Evolutionary conservation across 495 filamentous ascomycete species (phyloP).

Genomic region (Neurospora cerealis): DNA sequence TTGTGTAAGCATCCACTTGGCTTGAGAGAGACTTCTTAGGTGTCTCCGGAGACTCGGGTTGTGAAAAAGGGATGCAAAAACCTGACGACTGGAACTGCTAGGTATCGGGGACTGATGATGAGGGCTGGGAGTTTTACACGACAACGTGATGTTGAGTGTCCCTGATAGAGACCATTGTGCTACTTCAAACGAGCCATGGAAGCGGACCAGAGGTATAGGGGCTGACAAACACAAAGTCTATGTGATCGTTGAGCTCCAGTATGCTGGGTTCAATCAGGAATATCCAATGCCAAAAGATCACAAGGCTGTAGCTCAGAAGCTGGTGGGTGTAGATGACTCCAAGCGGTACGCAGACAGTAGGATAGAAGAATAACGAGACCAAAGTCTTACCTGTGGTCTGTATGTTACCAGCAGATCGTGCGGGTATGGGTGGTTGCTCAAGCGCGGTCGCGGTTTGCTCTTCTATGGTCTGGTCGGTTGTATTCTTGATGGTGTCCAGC

Average conservation of each 20-base stretch:
- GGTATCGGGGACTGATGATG: no score
- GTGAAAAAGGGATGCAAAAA: not conserved
- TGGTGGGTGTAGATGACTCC: not conserved
- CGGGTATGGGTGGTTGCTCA: not conserved
- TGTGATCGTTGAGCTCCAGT: not conserved
- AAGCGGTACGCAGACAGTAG: not conserved
- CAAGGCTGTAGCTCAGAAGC: not conserved
- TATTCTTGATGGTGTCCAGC: not conserved
- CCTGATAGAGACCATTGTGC: not conserved
- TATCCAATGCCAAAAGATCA: not conserved
- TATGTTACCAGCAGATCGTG: not conserved
- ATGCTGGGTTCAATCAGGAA: not conserved
- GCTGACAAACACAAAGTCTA: not conserved
- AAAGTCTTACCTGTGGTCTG: not conserved
- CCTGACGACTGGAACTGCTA: not conserved
- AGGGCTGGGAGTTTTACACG: no score
- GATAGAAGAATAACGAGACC: not conserved
- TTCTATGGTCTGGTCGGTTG: not conserved
- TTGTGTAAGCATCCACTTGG: not conserved
- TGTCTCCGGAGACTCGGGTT: not conserved
- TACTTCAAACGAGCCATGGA: not conserved
- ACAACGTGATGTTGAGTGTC: not conserved
- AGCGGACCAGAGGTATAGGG: not conserved
- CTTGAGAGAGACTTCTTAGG: not conserved
- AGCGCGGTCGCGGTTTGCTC: not conserved